Conservation (phyloP, 495 filamentous ascomycete species). For the Aspergillus haitiensis region DNA sequence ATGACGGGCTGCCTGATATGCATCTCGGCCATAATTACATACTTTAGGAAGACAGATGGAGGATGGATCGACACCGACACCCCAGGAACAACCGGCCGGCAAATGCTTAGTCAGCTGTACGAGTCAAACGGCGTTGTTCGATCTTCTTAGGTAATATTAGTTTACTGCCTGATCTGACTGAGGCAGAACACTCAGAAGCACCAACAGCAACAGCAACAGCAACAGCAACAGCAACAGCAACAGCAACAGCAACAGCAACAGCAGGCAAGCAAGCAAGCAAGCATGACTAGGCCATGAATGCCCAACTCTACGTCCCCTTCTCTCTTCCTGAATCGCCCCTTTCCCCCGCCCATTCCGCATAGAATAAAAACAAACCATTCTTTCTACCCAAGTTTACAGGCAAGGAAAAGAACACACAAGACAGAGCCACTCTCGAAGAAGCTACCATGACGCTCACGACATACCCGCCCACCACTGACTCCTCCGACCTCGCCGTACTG, state of each 20-base stretch:
- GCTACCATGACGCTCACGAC: slow-evolving; percentile 36
- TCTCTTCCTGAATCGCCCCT: slow-evolving; percentile 4
- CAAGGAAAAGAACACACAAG: not conserved
- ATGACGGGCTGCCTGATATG: not conserved
- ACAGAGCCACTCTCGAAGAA: not conserved
- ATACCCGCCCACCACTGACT: slow-evolving; percentile 28
- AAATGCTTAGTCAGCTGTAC: slow-evolving; percentile 17
- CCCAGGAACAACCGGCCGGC: not conserved
- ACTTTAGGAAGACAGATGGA: not conserved
- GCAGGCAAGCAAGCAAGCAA: slow-evolving; percentile 11
- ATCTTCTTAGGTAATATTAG: too few species aligned
- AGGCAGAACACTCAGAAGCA: too few species aligned
- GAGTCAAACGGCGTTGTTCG: not conserved
- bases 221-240: too few species aligned
- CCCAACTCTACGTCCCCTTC: slow-evolving; percentile 11
- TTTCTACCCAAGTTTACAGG: not conserved
- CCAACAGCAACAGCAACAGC: too few species aligned
- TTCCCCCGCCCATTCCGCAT: not conserved
- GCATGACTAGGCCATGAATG: slow-evolving; percentile 14
- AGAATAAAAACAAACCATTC: not conserved
- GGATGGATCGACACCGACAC: slow-evolving; percentile 8
- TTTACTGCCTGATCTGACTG: too few species aligned
- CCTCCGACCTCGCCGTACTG: slow-evolving; percentile 47
- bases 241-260: too few species aligned
- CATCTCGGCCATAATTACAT: too few species aligned